Percentiles rank a stretch among this genome's conserved stretches.
Evolutionary conservation across 768 basidiomycete species (phyloP).

Genomic region (Mycena sanguinolenta): DNA sequence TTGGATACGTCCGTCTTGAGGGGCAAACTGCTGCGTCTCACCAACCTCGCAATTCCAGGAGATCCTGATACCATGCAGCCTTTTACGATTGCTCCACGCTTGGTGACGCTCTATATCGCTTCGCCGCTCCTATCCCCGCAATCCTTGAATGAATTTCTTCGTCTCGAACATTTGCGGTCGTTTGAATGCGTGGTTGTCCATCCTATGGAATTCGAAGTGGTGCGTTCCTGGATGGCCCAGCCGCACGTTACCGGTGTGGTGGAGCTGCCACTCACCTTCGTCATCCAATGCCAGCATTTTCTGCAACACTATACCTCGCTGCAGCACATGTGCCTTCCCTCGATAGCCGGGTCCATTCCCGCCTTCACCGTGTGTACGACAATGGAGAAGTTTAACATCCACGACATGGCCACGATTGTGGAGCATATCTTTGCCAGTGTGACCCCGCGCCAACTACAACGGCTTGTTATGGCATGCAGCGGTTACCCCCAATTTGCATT

Average conservation of each 20-base stretch:
- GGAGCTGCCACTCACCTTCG: constrained; percentile 4
- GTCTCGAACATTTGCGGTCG: background rate
- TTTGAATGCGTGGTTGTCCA: background rate
- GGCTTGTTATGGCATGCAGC: too few species aligned
- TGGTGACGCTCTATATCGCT: background rate
- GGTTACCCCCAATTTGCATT: too few species aligned
- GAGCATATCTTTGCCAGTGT: background rate
- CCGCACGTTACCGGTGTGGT: background rate
- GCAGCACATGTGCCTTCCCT: constrained; percentile 7
- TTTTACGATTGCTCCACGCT: constrained; percentile 3
- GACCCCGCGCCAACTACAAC: too few species aligned
- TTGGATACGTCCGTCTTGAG: constrained; percentile 12
- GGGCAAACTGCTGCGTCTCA: constrained; percentile 2
- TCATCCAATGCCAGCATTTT: constrained; percentile 4
- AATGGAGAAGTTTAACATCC: background rate
- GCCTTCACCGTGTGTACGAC: background rate
- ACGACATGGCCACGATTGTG: background rate
- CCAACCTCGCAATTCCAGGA: background rate
- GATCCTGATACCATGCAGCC: background rate
- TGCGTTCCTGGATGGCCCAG: too few species aligned
- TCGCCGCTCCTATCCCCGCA: background rate
- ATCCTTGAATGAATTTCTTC: background rate
- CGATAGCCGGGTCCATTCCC: background rate
- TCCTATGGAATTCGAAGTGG: background rate
- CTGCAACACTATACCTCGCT: constrained; percentile 3